Evolutionary conservation across 2,329 filamentous ascomycete genomes (phyloP).

Genomic region (Xylaria digitata): DNA sequence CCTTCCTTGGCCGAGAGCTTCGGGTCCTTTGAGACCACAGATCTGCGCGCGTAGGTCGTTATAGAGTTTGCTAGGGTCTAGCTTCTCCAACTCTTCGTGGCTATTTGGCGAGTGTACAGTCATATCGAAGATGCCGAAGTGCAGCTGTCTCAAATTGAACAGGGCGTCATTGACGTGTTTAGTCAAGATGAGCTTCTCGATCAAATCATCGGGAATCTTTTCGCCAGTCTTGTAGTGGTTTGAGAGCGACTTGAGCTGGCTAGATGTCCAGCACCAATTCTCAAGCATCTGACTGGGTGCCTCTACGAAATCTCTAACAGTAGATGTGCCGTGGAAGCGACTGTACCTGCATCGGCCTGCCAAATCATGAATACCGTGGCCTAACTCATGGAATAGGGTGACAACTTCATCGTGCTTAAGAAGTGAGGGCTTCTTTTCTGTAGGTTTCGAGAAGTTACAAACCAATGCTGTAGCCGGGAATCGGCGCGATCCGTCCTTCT

Average conservation of each 20-base stretch:
- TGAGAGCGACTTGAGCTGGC: conserved; percentile 73
- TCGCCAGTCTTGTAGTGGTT: conserved; percentile 78
- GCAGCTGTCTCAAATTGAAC: conserved; percentile 81
- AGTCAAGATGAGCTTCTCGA: conserved; percentile 78
- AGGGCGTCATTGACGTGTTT: conserved; percentile 85
- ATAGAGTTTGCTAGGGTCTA: conserved; percentile 75
- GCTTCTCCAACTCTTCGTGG: conserved; percentile 74
- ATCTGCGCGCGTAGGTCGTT: conserved; percentile 79
- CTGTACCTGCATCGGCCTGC: conserved; percentile 71
- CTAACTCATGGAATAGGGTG: conserved; percentile 83
- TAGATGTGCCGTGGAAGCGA: conserved; percentile 75
- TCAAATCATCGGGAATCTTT: conserved; percentile 78
- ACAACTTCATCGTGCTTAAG: conserved; percentile 87
- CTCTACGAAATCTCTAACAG: conserved; percentile 76
- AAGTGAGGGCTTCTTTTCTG: conserved; percentile 78
- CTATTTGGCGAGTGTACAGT: conserved; percentile 76
- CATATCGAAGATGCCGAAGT: conserved; percentile 89
- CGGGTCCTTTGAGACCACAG: conserved; percentile 78
- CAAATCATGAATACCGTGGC: conserved; percentile 77
- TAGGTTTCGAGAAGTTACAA: conserved; percentile 88
- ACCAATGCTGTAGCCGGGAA: conserved; percentile 84
- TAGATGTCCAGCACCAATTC: conserved; percentile 79
- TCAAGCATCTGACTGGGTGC: conserved; percentile 79
- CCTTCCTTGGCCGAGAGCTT: conserved; percentile 69
- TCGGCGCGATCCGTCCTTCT: conserved; percentile 73